Percentiles rank a stretch among this genome's conserved stretches.
Conservation (phyloP, 805 yeast genomes). For the Lipomyces anomalus region DNA sequence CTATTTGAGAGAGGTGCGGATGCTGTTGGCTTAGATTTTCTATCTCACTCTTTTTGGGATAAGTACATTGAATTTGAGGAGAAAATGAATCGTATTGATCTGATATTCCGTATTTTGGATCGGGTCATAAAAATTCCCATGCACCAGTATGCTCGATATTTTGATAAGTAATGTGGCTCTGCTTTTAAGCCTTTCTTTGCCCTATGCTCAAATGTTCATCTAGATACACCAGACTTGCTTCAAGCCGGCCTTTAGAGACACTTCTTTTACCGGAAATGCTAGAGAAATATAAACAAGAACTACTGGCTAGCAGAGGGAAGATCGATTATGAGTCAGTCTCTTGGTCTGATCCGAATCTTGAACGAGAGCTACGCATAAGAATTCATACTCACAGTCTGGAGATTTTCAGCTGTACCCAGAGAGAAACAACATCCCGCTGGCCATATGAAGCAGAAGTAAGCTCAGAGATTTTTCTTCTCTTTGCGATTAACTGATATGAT, state of each 20-base stretch:
- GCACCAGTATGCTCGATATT: conserved; percentile 80
- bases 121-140: conserved; percentile 50
- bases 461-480: neutral
- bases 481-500: neutral
- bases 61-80: conserved; percentile 58
- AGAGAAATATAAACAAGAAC: conserved; percentile 29
- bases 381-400: conserved; percentile 43
- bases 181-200: no score
- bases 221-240: conserved; percentile 30
- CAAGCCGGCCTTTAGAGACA: conserved; percentile 33
- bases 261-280: conserved; percentile 32
- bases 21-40: conserved; percentile 62
- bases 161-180: conserved; percentile 41
- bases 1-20: conserved; percentile 45
- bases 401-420: conserved; percentile 45
- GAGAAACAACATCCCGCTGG: conserved; percentile 59
- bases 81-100: conserved; percentile 37
- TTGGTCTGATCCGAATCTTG: conserved; percentile 32
- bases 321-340: conserved; percentile 11
- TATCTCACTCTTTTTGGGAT: conserved; percentile 82
- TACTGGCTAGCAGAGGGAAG: conserved; percentile 18
- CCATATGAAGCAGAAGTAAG: conserved; percentile 51
- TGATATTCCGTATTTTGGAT: conserved; percentile 41
- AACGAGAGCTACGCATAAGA: conserved; percentile 38
- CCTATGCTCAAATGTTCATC: conserved; percentile 3